Conservation (phyloP, 208 protist genomes). For the Naegleria lovaniensis region DNA sequence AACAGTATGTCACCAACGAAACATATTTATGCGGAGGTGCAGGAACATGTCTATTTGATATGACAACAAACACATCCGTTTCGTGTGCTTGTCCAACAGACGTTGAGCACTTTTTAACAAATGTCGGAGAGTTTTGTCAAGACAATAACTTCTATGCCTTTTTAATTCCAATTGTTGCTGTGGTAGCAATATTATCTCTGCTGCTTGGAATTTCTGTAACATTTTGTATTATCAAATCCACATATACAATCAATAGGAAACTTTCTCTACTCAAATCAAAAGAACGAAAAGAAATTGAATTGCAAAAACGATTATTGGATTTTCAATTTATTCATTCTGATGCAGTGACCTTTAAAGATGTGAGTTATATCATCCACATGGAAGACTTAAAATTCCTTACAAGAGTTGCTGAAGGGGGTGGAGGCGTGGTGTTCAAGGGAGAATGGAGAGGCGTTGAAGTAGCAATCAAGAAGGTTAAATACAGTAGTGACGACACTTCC, state of each 20-base stretch:
- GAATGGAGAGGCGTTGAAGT: constrained; percentile 19
- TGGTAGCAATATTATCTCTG: not conserved
- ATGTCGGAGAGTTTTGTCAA: not conserved
- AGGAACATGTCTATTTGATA: not conserved
- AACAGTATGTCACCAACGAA: not conserved
- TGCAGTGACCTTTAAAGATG: not conserved
- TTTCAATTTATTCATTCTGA: constrained; percentile 1
- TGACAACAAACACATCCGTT: not conserved
- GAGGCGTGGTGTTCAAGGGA: constrained; percentile 3
- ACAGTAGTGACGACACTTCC: not conserved
- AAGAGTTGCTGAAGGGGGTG: constrained; percentile 10
- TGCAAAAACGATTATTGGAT: not conserved
- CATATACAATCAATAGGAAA: not conserved
- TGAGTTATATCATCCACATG: not conserved
- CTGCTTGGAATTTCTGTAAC: not conserved
- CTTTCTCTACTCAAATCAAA: not conserved
- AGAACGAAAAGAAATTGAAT: not conserved
- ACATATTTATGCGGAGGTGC: not conserved
- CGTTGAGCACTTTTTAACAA: not conserved
- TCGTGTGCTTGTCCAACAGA: not conserved
- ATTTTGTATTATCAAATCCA: not conserved
- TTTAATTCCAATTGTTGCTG: not conserved
- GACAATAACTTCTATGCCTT: not conserved
- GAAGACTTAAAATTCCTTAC: not conserved
- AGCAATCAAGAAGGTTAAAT: constrained; percentile 20